phyloP scores from a whole-genome alignment of 257 asterid genomes.

The Solanum piurae region DNA sequence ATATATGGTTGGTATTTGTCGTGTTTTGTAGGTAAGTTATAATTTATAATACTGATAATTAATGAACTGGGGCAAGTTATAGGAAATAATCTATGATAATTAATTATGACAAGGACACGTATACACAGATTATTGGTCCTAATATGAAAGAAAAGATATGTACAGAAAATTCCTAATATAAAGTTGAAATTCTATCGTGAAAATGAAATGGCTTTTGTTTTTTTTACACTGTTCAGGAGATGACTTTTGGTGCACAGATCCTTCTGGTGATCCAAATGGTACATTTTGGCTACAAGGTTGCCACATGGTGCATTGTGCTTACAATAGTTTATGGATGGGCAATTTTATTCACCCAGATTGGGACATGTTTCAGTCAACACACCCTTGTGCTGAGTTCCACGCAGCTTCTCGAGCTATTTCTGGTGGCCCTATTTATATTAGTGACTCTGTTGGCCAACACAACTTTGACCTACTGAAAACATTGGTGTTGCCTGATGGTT shows the following conservation, averaged over 20 bases:
- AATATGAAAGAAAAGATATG: background rate
- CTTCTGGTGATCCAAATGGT: slow-evolving; percentile 87
- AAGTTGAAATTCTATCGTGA: too few relatives aligned
- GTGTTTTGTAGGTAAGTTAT: background rate
- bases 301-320: slow-evolving; percentile 98
- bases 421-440: slow-evolving; percentile 86
- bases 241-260: slow-evolving; percentile 95
- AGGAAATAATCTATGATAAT: background rate
- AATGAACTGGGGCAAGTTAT: background rate
- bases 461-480: slow-evolving; percentile 57
- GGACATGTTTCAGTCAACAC: slow-evolving; percentile 98
- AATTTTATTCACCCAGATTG: slow-evolving; percentile 93
- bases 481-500: slow-evolving; percentile 73
- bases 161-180: background rate
- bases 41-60: background rate
- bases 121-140: background rate
- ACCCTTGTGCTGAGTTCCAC: slow-evolving; percentile 87
- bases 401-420: slow-evolving; percentile 97
- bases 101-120: background rate
- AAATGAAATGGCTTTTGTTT: background rate
- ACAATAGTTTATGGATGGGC: slow-evolving; percentile 95
- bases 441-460: slow-evolving; percentile 77
- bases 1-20: background rate
- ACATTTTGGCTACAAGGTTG: slow-evolving; percentile 96
- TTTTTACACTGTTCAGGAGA: slow-evolving; percentile 33